These are phyloP conservation scores for Boletus patriciae DNA, from an alignment of 768 basidiomycete genomes.

Conservation along the genomic window DNA sequence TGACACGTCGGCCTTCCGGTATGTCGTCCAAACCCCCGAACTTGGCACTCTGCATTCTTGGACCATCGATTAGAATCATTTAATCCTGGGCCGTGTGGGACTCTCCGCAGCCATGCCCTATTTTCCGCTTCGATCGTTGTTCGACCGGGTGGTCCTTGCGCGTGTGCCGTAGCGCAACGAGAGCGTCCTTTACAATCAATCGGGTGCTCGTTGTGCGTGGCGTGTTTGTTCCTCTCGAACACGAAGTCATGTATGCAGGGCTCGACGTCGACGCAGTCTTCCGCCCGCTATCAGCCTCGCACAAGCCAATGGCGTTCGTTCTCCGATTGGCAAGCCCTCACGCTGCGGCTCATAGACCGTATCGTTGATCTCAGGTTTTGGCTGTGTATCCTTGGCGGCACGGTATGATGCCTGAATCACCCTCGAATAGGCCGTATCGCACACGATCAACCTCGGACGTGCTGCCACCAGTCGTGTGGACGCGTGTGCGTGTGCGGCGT, in stretches of 20 bases:
- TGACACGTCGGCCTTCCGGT: conserved; percentile 4
- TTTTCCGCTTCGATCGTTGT: conserved; percentile 3
- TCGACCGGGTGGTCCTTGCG: not conserved
- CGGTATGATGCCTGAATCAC: conserved; percentile 9
- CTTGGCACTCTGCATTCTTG: not conserved
- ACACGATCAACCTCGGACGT: conserved; percentile 8
- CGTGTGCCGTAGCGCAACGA: not conserved
- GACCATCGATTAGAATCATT: not conserved
- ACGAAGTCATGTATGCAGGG: not conserved
- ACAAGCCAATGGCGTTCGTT: not conserved
- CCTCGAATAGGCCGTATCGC: not conserved
- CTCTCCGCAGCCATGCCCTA: conserved; percentile 6
- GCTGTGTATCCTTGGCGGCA: conserved; percentile 17
- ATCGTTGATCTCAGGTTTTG: conserved; percentile 9
- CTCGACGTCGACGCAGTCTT: not conserved
- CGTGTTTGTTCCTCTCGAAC: not conserved
- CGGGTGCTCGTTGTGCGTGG: not conserved
- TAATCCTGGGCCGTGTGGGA: not conserved
- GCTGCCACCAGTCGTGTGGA: conserved; percentile 14
- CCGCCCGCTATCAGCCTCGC: not conserved
- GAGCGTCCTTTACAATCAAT: not conserved
- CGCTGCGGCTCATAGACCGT: not conserved
- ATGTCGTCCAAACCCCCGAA: not conserved
- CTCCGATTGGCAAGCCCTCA: not conserved
- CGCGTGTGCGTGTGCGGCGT: conserved; percentile 4